phyloP scores from a whole-genome alignment of 1,139 yeast genomes.

The Blastobotrys elegans region DNA sequence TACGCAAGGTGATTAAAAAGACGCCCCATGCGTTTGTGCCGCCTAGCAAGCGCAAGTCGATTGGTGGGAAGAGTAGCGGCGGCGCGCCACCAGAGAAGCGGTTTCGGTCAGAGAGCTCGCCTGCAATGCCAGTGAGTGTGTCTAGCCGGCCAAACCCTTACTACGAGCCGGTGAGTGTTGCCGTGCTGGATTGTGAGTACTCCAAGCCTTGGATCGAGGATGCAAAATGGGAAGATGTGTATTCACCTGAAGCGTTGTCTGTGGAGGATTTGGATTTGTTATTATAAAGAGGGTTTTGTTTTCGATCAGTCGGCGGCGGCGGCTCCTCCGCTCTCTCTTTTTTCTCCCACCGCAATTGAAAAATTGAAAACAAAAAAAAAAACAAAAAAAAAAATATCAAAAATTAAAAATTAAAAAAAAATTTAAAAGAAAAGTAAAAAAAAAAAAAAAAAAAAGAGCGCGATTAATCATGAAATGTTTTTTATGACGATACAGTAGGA shows the following conservation, averaged over 20 bases:
- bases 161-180: constrained; percentile 9
- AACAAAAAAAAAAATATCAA: no score
- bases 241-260: constrained; percentile 21
- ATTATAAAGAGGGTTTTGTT: no score
- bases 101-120: neutral
- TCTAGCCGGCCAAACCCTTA: constrained; percentile 9
- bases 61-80: neutral
- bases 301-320: no score
- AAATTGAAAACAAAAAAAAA: no score
- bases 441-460: no score
- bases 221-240: constrained; percentile 17
- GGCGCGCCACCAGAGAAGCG: neutral
- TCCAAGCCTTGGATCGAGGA: constrained; percentile 9
- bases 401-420: no score
- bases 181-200: constrained; percentile 7
- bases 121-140: neutral
- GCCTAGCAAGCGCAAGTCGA: constrained; percentile 12
- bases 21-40: constrained; percentile 28
- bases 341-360: no score
- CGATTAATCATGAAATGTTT: no score
- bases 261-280: constrained; percentile 21
- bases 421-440: no score
- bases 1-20: constrained; percentile 24
- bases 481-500: no score
- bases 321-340: no score